phyloP scores from a whole-genome alignment of 1,284 basidiomycete genomes.

The Papiliotrema terrestris region DNA sequence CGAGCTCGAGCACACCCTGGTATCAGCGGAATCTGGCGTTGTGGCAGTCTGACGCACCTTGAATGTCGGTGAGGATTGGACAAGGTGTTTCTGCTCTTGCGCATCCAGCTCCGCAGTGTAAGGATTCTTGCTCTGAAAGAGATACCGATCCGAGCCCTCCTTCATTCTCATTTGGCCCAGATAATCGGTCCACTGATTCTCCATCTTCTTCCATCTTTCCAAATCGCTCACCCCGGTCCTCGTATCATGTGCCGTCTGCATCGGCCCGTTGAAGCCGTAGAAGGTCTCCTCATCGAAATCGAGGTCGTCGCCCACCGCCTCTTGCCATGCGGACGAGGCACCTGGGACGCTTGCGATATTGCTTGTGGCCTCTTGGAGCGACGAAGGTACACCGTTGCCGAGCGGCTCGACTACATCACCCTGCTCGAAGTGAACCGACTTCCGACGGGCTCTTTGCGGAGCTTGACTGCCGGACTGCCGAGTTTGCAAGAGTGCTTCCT shows the following conservation, averaged over 20 bases:
- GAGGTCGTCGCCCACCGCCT: slow-evolving; percentile 30
- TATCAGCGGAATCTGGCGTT: slow-evolving; percentile 11
- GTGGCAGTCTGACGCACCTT: slow-evolving; percentile 20
- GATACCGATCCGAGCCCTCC: slow-evolving; percentile 54
- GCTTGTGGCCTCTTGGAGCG: slow-evolving; percentile 52
- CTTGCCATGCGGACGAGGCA: slow-evolving; percentile 42
- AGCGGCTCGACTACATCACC: neutral
- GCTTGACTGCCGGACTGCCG: slow-evolving; percentile 12
- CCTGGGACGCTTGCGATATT: slow-evolving; percentile 32
- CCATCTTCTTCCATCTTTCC: slow-evolving; percentile 61
- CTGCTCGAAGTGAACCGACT: slow-evolving; percentile 48
- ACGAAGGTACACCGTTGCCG: slow-evolving; percentile 28
- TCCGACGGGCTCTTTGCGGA: slow-evolving; percentile 19
- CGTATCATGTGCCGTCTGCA: slow-evolving; percentile 7
- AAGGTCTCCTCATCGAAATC: slow-evolving; percentile 40
- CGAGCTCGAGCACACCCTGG: slow-evolving; percentile 81
- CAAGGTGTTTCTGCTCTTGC: slow-evolving; percentile 34
- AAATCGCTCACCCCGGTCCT: slow-evolving; percentile 14
- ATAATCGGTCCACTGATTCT: slow-evolving; percentile 77
- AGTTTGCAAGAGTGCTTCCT: slow-evolving; percentile 24
- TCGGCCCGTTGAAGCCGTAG: slow-evolving; percentile 30
- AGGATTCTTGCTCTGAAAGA: slow-evolving; percentile 78
- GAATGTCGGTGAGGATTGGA: slow-evolving; percentile 44
- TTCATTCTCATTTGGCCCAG: slow-evolving; percentile 59
- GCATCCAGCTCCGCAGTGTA: slow-evolving; percentile 57